phyloP scores from a whole-genome alignment of 2,329 filamentous ascomycete species.

The Fusarium multiceps region DNA sequence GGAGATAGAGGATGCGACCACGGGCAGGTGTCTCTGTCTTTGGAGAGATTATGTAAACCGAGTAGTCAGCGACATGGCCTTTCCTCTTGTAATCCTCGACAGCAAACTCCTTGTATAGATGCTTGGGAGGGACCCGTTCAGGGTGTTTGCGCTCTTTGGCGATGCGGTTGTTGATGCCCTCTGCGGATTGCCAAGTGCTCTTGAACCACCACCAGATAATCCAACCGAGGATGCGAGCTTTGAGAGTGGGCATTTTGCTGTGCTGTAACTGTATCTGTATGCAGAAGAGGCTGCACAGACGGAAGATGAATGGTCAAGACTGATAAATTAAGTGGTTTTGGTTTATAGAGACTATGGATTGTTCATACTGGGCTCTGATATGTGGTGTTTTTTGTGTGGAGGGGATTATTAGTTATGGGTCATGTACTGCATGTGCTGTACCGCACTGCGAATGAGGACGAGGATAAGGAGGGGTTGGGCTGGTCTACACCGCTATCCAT shows the following conservation, averaged over 20 bases:
- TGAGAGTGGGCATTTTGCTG: conserved; percentile 44
- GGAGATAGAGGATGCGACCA: conserved; percentile 48
- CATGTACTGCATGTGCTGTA: neutral
- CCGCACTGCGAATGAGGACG: neutral
- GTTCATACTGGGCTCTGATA: neutral
- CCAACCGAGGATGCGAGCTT: conserved; percentile 46
- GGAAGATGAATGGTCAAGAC: neutral
- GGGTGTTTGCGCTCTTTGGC: conserved; percentile 37
- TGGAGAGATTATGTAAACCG: conserved; percentile 47
- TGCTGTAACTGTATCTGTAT: neutral
- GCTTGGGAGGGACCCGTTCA: conserved; percentile 38
- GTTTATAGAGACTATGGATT: neutral
- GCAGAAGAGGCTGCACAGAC: conserved; percentile 11
- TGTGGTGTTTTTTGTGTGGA: conserved; percentile 28
- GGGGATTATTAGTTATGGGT: conserved; percentile 21
- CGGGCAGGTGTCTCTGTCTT: conserved; percentile 47
- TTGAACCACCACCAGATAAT: conserved; percentile 45
- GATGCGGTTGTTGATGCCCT: conserved; percentile 43
- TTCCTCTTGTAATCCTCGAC: conserved; percentile 42
- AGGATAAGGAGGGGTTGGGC: conserved; percentile 22
- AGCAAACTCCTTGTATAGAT: conserved; percentile 43
- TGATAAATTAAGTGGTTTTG: conserved; percentile 4
- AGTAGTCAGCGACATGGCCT: conserved; percentile 23
- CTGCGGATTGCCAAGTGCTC: conserved; percentile 42
- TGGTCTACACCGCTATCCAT: conserved; percentile 24